Percentiles rank a stretch among this genome's conserved stretches.
These are phyloP conservation scores for Chara braunii DNA, from an alignment of 139 green algal genomes.

Conservation along the genomic window DNA sequence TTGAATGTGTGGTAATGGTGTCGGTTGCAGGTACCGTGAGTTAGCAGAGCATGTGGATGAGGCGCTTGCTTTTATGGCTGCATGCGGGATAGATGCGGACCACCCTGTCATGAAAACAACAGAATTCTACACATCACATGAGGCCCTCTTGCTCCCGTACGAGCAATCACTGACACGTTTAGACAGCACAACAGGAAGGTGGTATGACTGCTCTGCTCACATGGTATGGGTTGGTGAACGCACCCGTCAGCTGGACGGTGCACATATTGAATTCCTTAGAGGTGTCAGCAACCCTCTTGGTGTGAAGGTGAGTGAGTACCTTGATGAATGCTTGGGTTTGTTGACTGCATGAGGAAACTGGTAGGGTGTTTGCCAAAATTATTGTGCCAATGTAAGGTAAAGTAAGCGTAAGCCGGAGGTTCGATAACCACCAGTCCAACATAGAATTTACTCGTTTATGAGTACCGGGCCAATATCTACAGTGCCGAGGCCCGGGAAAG, in stretches of 20 bases:
- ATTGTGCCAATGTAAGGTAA: too few relatives aligned
- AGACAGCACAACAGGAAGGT: constrained; percentile 68
- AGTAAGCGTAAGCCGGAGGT: too few relatives aligned
- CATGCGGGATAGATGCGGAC: constrained; percentile 73
- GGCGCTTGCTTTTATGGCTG: constrained; percentile 87
- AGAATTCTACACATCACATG: constrained; percentile 93
- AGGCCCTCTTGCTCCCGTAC: constrained; percentile 94
- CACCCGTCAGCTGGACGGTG: constrained; percentile 92
- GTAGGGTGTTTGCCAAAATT: too few relatives aligned
- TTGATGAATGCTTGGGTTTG: constrained; percentile 7
- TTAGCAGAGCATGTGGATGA: constrained; percentile 83
- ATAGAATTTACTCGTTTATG: too few relatives aligned
- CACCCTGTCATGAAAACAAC: constrained; percentile 79
- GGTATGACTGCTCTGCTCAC: constrained; percentile 90
- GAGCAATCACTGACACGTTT: constrained; percentile 84
- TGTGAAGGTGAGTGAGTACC: constrained; percentile 58
- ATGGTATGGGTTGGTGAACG: constrained; percentile 97
- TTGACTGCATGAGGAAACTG: constrained; percentile 1
- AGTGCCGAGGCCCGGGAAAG: too few relatives aligned
- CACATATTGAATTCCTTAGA: constrained; percentile 93
- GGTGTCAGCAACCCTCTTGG: constrained; percentile 92
- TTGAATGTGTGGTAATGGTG: constrained; percentile 8
- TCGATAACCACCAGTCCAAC: too few relatives aligned
- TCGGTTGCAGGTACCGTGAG: constrained; percentile 74
- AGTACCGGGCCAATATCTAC: too few relatives aligned